These are phyloP conservation scores for Aspergillus cavernicola DNA, from an alignment of 495 filamentous ascomycete genomes.

Conservation along the genomic window DNA sequence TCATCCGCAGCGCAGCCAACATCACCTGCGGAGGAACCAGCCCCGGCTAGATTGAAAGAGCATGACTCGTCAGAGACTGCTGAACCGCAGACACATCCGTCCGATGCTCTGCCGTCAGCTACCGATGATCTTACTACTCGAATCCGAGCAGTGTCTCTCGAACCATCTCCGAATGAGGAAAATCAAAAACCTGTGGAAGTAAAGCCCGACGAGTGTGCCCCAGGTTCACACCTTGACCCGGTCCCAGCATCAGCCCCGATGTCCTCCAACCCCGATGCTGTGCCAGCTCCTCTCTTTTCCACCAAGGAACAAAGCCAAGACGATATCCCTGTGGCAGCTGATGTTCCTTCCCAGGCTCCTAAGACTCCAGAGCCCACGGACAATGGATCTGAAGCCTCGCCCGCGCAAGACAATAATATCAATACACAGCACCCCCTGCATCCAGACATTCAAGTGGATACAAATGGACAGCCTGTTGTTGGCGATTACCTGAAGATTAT, in stretches of 20 bases:
- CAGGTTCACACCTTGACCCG: conserved; percentile 6
- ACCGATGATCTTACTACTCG: conserved; percentile 48
- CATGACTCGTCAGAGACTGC: conserved; percentile 5
- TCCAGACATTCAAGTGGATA: conserved; percentile 52
- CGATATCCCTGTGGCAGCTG: conserved; percentile 12
- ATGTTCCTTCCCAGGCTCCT: conserved; percentile 19
- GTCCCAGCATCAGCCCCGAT: conserved; percentile 26
- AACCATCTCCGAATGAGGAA: conserved; percentile 25
- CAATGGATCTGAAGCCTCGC: conserved; percentile 21
- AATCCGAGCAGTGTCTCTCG: conserved; percentile 50
- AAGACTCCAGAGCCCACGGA: conserved; percentile 23
- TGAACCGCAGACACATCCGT: conserved; percentile 3
- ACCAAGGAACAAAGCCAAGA: conserved; percentile 28
- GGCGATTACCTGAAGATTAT: conserved; percentile 95
- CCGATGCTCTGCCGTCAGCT: conserved; percentile 43
- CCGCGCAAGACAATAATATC: conserved; percentile 27
- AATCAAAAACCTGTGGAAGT: conserved; percentile 4
- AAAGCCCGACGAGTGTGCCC: conserved; percentile 8
- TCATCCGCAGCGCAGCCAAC: not conserved
- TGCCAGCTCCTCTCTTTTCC: conserved; percentile 63
- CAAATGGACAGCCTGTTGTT: conserved; percentile 81
- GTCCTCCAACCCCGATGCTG: conserved; percentile 60
- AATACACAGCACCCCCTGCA: conserved; percentile 34
- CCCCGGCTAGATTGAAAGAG: conserved; percentile 22
- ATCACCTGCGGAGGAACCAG: not conserved